Evolutionary conservation across 2,329 filamentous ascomycete genomes (phyloP), one percentile per base, ranked within the genome.

Genomic region (Ceratocystis papillata): DNA sequence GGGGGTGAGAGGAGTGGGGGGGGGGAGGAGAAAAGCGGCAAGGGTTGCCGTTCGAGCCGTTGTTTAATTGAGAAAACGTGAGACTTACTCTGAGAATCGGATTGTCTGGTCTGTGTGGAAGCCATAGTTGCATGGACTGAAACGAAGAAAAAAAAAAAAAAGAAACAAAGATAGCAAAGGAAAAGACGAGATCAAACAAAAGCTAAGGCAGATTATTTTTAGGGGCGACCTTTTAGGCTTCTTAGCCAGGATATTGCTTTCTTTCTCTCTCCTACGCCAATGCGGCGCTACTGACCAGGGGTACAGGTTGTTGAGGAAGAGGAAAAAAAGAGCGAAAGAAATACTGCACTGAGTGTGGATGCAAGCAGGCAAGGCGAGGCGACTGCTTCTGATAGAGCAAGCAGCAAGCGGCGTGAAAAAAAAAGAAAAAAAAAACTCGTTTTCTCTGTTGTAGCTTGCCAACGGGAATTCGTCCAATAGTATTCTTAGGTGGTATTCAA

Each of bases 1-100:
- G 8, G n/a, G n/a, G 48, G 20, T n/a, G n/a, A n/a, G n/a, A n/a
- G n/a, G n/a, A n/a, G n/a, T n/a, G n/a, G n/a, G 48, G 20, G 50
- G 44, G n/a, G 30, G 50, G 53, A 48, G 65, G 53, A 62, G 57
- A 67, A 62, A 67, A 64, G 33, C 28, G 57, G 33, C 62, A 62
- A 60, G 62, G 65, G 41, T 67, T 44, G 53, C 65, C 62, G 63
- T 62, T 63, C 17, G 37, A 59, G 45, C 44, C 63, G 63, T n/a
- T 55, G 53, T 46, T 57, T 62, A 45, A 55, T 41, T n/a, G 45
- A 44, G 33, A 30, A 41, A 33, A 41, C 55, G 30, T 50, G 63
- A 67, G 66, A 67, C 66, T 67, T 67, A 67, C 66, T 63, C 63
- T 62, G 63, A 60, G 62, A 62, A 65, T 67, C 66, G 44, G 41